Evolutionary conservation across 2,329 filamentous ascomycete species (phyloP).

Genomic region (Acarospora socialis): DNA sequence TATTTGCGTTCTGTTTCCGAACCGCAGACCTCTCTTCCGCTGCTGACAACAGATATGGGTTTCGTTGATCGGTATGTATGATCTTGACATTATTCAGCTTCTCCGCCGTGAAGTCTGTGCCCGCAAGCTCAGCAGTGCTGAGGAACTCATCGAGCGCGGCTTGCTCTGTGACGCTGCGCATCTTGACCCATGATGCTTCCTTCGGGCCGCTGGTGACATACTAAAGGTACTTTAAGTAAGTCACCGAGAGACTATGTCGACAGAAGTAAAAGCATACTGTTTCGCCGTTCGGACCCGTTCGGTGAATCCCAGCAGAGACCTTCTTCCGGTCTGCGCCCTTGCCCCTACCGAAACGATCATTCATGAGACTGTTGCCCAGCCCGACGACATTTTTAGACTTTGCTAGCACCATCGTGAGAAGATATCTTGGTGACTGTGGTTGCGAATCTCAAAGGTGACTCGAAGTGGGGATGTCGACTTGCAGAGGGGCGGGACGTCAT

Average conservation of each 20-base stretch:
- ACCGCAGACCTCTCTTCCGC: conserved; percentile 66
- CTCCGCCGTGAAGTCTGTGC: conserved; percentile 95
- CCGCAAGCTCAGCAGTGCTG: conserved; percentile 88
- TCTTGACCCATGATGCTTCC: conserved; percentile 95
- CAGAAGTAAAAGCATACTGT: conserved; percentile 33
- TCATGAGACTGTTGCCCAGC: conserved; percentile 95
- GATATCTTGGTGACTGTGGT: no score
- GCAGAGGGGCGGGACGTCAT: no score
- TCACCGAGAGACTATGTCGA: conserved; percentile 1
- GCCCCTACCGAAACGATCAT: conserved; percentile 90
- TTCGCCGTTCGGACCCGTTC: conserved; percentile 60
- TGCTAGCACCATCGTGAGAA: conserved; percentile 58
- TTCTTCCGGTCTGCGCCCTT: conserved; percentile 75
- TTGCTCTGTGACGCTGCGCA: conserved; percentile 97
- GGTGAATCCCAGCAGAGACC: conserved; percentile 53
- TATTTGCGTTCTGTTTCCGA: conserved; percentile 73
- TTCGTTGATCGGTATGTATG: conserved; percentile 90
- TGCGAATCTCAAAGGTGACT: conserved; percentile 1
- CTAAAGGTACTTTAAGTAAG: conserved; percentile 23
- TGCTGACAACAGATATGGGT: conserved; percentile 79
- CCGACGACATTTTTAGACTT: conserved; percentile 94
- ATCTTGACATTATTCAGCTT: conserved; percentile 99
- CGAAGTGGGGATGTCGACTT: no score
- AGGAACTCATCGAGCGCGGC: conserved; percentile 93
- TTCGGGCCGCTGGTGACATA: conserved; percentile 86